Base-by-base conservation (phyloP, 2,329 filamentous ascomycete species). In the Blastomyces parvus region DNA sequence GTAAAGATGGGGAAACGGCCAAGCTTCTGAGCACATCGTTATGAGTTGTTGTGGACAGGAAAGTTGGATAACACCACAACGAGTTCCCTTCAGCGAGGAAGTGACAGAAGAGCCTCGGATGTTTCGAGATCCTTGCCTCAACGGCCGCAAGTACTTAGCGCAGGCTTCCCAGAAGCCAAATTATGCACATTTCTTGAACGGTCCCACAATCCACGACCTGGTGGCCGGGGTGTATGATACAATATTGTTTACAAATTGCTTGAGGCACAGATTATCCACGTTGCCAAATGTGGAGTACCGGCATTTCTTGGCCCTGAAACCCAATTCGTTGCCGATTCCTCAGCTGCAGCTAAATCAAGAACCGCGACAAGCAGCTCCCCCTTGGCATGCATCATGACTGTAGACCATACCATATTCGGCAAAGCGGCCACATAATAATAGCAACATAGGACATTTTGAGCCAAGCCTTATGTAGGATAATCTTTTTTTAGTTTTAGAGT, bases 401-500 rank as follows among this genome's bases (percentile, higher is more conserved):
- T 7, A 42, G 17, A 25, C 57, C 40, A 46, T 59, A 46, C 57
- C 14, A 17, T 5, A 59, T 59, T 4, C 7, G 36, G 57, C 14
- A 17, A 40, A 30, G 33, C 19, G 59, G 59, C 22, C 22, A 7
- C 27, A 53, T 61, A 61, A 61, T 61, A 27, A 61, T 61, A 61
- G 59, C 36, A 61, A 61, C 59, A 11, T 2, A 6, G 11, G 22
- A 22, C 56, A 42, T 59, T 42, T 42, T 22, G 38, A 30, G 38
- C 38, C 36, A 17, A 33, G 25, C 25, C 48, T 25, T 13, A 48
- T 59, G 55, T n/a, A 13, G 22, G 2, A 8, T 40, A 3, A 33
- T 48, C 27, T 55, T 59, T 59, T 59, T 59, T 46, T 59, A 59
- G 57, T 46, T 59, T 59, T 59, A 44, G 40, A 46, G 57, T 59